A percentile compares a stretch with the other conserved stretches of the same genome.
Conservation (phyloP, 176 grass and related monocot species). For the Oryza brachyantha region DNA sequence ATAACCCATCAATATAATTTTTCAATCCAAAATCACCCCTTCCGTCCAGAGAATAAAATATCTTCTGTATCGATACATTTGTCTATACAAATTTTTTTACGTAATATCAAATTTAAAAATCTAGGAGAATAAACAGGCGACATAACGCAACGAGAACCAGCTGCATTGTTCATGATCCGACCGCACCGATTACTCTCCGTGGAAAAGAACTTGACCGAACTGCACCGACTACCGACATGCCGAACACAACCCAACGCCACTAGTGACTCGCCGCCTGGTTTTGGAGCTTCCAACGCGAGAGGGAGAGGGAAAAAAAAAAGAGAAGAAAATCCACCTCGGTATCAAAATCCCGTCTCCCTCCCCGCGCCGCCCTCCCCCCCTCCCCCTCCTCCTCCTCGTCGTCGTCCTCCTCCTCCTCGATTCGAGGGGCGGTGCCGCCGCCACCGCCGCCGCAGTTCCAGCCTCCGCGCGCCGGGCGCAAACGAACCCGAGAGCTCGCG, state of each 20-base stretch:
- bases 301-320: no score
- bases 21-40: no score
- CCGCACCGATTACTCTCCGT: background rate
- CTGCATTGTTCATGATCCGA: background rate
- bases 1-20: no score
- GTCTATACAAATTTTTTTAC: no score
- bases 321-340: background rate
- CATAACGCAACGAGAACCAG: background rate
- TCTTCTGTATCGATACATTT: no score
- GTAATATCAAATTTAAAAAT: no score
- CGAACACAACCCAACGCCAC: background rate
- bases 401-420: conserved; percentile 26
- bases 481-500: conserved; percentile 10
- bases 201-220: background rate
- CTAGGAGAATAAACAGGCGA: no score
- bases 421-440: conserved; percentile 17
- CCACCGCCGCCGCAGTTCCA: background rate
- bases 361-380: background rate
- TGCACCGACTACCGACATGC: background rate
- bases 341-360: background rate
- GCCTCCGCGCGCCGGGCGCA: background rate
- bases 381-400: background rate
- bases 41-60: no score
- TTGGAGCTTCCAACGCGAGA: background rate
- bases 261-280: background rate